Base-by-base conservation (phyloP, 352 stramenopile genomes). In the Aphanomyces stellatus region DNA sequence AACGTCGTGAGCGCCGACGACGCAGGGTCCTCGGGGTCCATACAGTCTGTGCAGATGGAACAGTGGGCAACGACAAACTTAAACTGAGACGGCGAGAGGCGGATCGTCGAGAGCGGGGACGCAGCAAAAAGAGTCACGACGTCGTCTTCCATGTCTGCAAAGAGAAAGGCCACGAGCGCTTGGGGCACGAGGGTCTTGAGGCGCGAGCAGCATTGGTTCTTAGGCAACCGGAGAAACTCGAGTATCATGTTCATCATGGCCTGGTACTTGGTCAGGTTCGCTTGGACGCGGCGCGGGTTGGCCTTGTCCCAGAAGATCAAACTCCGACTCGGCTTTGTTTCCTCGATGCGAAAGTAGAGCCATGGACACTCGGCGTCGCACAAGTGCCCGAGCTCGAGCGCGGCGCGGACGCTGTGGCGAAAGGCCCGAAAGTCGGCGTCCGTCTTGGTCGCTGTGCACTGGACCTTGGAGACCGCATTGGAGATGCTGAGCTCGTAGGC, bases 301-400 rank as follows among this genome's bases (percentile, higher is more conserved):
- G 22, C 33, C 1, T 15, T 34, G 17, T 13, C 13, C 49, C 22
- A 8, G 27, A 57, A 57, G n/a, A n/a, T n/a, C 49, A 57, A 57
- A 22, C n/a, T 19, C n/a, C 30, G 49, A n/a, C 5, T 15, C 5
- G 49, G 49, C 49, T 57, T 57, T 11, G 49, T 24, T 33, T 33
- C 49, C 11, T 37, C 17, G 13, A 57, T 24, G 49, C 30, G 49
- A 37, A 57, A 57, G 30, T 57, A 57, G 19, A 57, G 22, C 49
- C 49, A 57, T 35, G 49, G 49, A 35, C 49, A 57, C 49, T 57
- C 49, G 30, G 49, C 49, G 13, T 22, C 22, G 27, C 49, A 57
- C 49, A 30, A 57, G 49, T 57, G 49, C 13, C 49, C 49, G n/a
- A 34, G 49, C 10, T 57, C 49, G 11, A 57, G 27, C 25, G 49